Evolutionary conservation across 768 basidiomycete species (phyloP), one percentile per base, ranked within the genome.

Genomic region (Trametes cinnabarina): DNA sequence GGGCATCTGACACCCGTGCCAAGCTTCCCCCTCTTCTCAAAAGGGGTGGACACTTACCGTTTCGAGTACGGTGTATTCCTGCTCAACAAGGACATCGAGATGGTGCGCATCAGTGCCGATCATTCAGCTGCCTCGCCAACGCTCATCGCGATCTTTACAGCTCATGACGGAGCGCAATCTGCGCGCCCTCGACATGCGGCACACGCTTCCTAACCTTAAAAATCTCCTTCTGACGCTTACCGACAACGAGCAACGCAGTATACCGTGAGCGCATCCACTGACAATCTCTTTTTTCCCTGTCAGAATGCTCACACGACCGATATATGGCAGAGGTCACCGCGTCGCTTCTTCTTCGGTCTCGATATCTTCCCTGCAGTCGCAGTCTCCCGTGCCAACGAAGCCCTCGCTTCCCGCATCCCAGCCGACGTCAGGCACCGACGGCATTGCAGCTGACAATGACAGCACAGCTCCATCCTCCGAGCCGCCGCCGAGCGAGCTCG

Each of bases 61-160:
- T 99, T 96, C 67, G 96, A 98, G 72, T 99, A 98, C 75, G 97
- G 87, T 3, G 96, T 98, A 4, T 98, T 94, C 72, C 74, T 99
- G 40, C 78, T 98, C 30, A 99, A 99, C 76, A 99, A 98, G 73
- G 81, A 99, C 72, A 94, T 99, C 63, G 96, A 99, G 75, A 79
- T 94, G 82, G 94, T 95, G 63, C 60, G 80, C 62, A 40, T 15
- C 40, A 26, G 14, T 34, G 28, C 42, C 51, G 52, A 22, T 17
- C 35, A 17, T 22, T n/a, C 19, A 15, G 23, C 42, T 28, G 34
- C 42, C 19, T 44, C 11, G 50, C 62, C 66, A 41, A 64, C 47
- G 44, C 26, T 55, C 58, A 10, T 19, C 44, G 59, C 39, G 23
- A 56, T 56, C 47, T 51, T 26, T 22, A 22, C 46, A 98, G 94